Conservation (phyloP, 1,284 basidiomycete species). For the Gomphus bonarii region DNA sequence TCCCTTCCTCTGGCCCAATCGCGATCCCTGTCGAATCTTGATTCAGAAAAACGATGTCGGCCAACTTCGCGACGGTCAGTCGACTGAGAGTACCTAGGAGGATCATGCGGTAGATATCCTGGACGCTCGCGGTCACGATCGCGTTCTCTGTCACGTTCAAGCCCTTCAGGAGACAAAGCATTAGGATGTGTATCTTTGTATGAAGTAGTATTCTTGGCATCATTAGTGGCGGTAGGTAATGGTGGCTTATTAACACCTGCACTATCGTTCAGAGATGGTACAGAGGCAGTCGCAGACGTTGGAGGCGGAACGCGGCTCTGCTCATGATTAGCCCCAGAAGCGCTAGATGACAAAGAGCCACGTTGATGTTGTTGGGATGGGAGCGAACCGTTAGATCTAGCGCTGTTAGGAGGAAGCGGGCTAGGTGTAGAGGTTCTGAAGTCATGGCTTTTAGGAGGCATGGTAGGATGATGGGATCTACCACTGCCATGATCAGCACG, state of each 20-base stretch:
- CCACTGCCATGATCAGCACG: background rate
- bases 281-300: background rate
- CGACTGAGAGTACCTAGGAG: constrained; percentile 1
- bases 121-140: constrained; percentile 9
- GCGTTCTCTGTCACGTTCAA: constrained; percentile 1
- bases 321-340: constrained; percentile 3
- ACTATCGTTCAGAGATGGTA: background rate
- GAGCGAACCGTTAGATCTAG: background rate
- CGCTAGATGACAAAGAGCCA: background rate
- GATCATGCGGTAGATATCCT: background rate
- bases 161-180: background rate
- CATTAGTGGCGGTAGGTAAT: background rate
- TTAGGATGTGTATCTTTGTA: background rate
- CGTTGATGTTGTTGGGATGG: background rate
- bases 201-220: background rate
- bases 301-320: constrained; percentile 3
- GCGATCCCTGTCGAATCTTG: constrained; percentile 9
- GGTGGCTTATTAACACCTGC: background rate
- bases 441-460: constrained; percentile 1
- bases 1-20: constrained; percentile 4
- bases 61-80: constrained; percentile 9
- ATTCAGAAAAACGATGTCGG: constrained; percentile 4
- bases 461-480: background rate
- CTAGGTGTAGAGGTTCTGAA: background rate
- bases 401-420: background rate